Percentiles rank a stretch among this genome's conserved stretches.
These are phyloP conservation scores for Nicotiana paniculata DNA, from an alignment of 257 asterid genomes.

Conservation along the genomic window DNA sequence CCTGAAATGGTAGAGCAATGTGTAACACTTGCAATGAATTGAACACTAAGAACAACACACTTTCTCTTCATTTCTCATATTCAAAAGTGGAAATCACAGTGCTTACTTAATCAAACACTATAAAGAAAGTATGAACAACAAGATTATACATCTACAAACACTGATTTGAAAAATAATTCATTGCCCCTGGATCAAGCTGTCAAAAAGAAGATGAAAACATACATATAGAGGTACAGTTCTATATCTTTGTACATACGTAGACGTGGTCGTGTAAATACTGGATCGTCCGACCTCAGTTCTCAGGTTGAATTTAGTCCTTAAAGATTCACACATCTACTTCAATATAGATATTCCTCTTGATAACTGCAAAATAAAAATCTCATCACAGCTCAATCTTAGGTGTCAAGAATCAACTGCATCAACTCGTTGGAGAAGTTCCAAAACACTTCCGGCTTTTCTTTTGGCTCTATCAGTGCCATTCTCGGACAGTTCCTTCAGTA, in stretches of 20 bases:
- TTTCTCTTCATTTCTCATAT: not conserved
- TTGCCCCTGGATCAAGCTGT: not conserved
- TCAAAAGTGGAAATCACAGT: not conserved
- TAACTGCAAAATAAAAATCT: too few species aligned
- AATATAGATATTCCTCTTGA: too few species aligned
- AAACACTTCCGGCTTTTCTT: slow-evolving; percentile 67
- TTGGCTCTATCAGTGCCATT: slow-evolving; percentile 92
- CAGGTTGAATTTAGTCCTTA: not conserved
- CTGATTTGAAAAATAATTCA: not conserved
- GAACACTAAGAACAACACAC: not conserved
- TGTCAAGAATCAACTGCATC: slow-evolving; percentile 45
- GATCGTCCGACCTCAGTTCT: not conserved
- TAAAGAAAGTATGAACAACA: not conserved
- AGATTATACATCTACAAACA: not conserved
- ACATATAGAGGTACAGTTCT: not conserved
- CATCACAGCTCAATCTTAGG: not conserved
- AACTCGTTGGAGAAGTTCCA: slow-evolving; percentile 65
- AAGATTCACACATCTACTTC: too few species aligned
- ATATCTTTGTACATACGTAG: not conserved
- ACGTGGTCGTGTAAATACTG: not conserved
- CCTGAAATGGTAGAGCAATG: not conserved
- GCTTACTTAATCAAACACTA: not conserved
- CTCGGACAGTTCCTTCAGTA: slow-evolving; percentile 68
- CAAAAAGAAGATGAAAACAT: not conserved
- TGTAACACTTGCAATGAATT: not conserved